These are phyloP conservation scores for Achlya hypogyna DNA, from an alignment of 352 stramenopile species.

Conservation along the genomic window DNA sequence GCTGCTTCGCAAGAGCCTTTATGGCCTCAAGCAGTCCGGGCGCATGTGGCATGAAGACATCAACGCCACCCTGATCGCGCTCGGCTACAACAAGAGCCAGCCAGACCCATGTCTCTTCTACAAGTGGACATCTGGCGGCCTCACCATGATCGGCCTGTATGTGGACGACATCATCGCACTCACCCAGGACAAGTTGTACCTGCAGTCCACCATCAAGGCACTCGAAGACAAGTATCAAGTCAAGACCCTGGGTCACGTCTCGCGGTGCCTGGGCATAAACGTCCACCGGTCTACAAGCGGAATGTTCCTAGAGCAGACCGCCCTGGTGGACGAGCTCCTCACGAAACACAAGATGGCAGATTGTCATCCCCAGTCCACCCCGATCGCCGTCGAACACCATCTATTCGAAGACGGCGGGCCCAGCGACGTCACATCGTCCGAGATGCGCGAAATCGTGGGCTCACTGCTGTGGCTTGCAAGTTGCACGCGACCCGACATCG, in stretches of 20 bases:
- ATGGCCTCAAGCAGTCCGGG: conserved; percentile 28
- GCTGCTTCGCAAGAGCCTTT: conserved; percentile 23
- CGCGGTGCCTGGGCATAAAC: conserved; percentile 28
- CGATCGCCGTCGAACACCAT: not conserved
- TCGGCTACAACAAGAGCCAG: conserved; percentile 21
- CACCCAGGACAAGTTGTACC: too few species aligned
- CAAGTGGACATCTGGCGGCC: not conserved
- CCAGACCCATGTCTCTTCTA: conserved; percentile 28
- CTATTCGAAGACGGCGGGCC: not conserved
- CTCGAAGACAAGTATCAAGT: too few species aligned
- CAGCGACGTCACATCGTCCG: not conserved
- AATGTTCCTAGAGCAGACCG: conserved; percentile 22
- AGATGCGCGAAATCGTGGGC: conserved; percentile 22
- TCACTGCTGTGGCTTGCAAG: conserved; percentile 28
- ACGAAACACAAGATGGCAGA: conserved; percentile 11
- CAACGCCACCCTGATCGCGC: conserved; percentile 20
- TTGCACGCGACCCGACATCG: conserved; percentile 26
- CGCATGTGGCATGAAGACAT: conserved; percentile 26
- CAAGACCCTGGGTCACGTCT: too few species aligned
- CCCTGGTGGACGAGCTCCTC: conserved; percentile 22
- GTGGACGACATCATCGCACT: conserved; percentile 28
- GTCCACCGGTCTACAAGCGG: conserved; percentile 15
- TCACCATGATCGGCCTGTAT: conserved; percentile 18
- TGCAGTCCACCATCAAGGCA: too few species aligned
- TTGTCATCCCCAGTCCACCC: not conserved